Base-by-base conservation (phyloP, 495 filamentous ascomycete species). In the Talaromyces stipitatus region DNA sequence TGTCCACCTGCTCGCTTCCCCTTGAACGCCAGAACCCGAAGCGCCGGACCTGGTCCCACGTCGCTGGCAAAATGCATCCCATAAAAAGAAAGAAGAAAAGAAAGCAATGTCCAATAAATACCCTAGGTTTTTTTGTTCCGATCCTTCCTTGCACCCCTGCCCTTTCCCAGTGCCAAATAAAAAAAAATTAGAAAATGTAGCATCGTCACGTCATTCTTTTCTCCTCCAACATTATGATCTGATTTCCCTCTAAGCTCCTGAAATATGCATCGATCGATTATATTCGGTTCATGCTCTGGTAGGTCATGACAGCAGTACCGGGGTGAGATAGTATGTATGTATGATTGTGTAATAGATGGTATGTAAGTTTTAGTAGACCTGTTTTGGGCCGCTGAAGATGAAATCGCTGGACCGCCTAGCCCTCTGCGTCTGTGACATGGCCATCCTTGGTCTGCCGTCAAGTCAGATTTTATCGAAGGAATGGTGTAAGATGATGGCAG, bases 41-140 rank as follows among this genome's bases (percentile, higher is more conserved):
- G 50, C 58, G 24, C 48, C 48, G 48, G 22, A 51, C 27, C 48
- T 18, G 14, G 27, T 29, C 24, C 48, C 33, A 50, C 60, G 54
- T 58, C 56, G 61, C 50, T 55, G 58, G 59, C 57, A 59, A 61
- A 64, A 41, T 47, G 56, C 55, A 62, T 32, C 46, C 56, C 53
- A 66, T 47, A 51, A 38, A 38, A 41, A 6, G 30, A 58, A 36
- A 51, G n/a, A 56, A 33, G 52, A 28, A 61, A 54, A 61, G 48
- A 33, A 55, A 55, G 29, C 50, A 5, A 10, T 11, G 11, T 23
- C 18, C 48, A 28, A 6, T 18, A 28, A 6, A 51, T 27, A 28
- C 48, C 48, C 24, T n/a, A 28, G n/a, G 20, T n/a, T 29, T 30
- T 51, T 51, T 30, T 47, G 23, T 47, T 26, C 45, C 45, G n/a